Evolutionary conservation across 371 early-diverging fungal species (phyloP), one percentile per base, ranked within the genome.

Genomic region (Circinella minor): DNA sequence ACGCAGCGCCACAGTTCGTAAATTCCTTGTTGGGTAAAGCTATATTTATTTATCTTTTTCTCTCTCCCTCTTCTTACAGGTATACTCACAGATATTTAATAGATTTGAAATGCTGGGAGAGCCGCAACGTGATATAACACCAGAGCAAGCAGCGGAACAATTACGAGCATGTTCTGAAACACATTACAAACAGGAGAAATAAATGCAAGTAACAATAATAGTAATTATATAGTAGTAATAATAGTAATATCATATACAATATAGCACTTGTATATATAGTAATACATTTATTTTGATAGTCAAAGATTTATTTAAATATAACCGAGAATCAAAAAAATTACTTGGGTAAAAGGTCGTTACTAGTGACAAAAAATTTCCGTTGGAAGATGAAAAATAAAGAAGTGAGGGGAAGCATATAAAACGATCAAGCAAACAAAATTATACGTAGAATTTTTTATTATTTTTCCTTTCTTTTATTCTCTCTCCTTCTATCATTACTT

Each of bases 61-160:
- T 11, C 18, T 47, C 3, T 9, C 47, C 15, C 9, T 47, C 15
- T 27, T 27, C 27, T 27, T 27, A 27, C 27, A 27, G 27, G 2
- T 27, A 27, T 27, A 27, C 27, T 27, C 27, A 27, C 27, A 27
- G 0, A 27, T 27, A 27, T 27, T 27, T 27, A 27, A 11, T 69
- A 91, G 92, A 15, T 98, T 92, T 73, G 98, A 97, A 80, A 92
- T 98, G 91, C 70, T 98, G 66, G 97, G 88, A 36, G 95, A 96
- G 72, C 88, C 96, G 14, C 97, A 97, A 78, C 92, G 98, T 49
- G 98, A 98, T 77, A 74, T 97, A 67, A 97, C 97, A 0, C 90
- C 96, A 14, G 98, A 98, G 71, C 92, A 93, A 77, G 95, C 96
- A 10, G 95, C 95, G 18, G 81, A 80, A 36, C 80, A 87, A 27